These are phyloP conservation scores for Sphaerulina populicola DNA, from an alignment of 2,329 filamentous ascomycete species.

Conservation along the genomic window DNA sequence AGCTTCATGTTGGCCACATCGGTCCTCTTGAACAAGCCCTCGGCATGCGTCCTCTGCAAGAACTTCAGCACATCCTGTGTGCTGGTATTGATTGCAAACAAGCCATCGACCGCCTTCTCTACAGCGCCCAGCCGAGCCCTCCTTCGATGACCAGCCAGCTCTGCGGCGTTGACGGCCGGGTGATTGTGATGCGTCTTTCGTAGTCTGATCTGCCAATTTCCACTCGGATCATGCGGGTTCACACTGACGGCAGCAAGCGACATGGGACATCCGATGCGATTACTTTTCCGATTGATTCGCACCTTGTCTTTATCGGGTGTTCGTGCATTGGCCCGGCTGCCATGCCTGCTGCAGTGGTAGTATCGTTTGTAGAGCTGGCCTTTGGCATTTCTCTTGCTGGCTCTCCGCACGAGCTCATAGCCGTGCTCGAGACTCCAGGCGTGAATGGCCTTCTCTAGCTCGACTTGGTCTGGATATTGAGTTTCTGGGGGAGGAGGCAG, in stretches of 20 bases:
- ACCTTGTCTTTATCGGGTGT: slow-evolving; percentile 24
- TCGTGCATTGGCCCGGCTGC: slow-evolving; percentile 23
- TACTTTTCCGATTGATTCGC: slow-evolving; percentile 26
- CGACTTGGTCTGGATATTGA: slow-evolving; percentile 23
- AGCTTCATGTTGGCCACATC: slow-evolving; percentile 34
- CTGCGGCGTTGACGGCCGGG: slow-evolving; percentile 25
- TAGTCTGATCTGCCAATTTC: slow-evolving; percentile 30
- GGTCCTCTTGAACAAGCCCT: slow-evolving; percentile 30
- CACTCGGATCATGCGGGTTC: slow-evolving; percentile 26
- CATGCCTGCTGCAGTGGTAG: slow-evolving; percentile 31
- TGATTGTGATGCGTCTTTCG: slow-evolving; percentile 32
- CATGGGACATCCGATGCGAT: slow-evolving; percentile 30
- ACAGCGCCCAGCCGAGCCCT: slow-evolving; percentile 27
- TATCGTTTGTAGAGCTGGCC: slow-evolving; percentile 32
- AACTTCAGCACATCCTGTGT: slow-evolving; percentile 30
- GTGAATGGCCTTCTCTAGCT: slow-evolving; percentile 29
- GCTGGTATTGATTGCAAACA: slow-evolving; percentile 29
- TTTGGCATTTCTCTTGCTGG: slow-evolving; percentile 30
- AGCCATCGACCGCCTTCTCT: slow-evolving; percentile 29
- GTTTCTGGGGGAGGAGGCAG: slow-evolving; percentile 29
- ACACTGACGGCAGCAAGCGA: slow-evolving; percentile 28
- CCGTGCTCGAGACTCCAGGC: slow-evolving; percentile 31
- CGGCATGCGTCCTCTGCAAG: slow-evolving; percentile 28
- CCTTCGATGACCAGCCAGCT: slow-evolving; percentile 28
- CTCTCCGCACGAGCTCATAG: slow-evolving; percentile 30